Evolutionary conservation across 352 stramenopile species (phyloP).

Genomic region (Globisporangium uncinulatum): DNA sequence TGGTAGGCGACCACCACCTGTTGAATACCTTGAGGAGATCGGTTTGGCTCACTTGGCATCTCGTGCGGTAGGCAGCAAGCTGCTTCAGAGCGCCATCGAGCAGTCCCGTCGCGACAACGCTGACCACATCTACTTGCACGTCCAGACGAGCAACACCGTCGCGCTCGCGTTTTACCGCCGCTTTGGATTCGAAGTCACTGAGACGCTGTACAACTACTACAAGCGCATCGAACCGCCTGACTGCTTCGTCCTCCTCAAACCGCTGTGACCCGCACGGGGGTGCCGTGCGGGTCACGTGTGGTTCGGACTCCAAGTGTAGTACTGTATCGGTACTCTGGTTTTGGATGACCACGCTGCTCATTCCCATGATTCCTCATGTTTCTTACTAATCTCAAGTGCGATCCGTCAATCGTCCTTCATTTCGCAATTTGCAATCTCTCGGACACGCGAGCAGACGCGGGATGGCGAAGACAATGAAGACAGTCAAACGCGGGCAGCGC

Average conservation of each 20-base stretch:
- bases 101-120: conserved; percentile 31
- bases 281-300: too few species aligned
- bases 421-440: too few species aligned
- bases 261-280: too few species aligned
- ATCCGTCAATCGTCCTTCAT: too few species aligned
- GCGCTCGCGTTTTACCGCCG: conserved; percentile 90
- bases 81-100: conserved; percentile 36
- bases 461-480: neutral
- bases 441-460: too few species aligned
- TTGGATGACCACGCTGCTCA: too few species aligned
- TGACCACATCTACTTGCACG: conserved; percentile 83
- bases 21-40: too few species aligned
- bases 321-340: too few species aligned
- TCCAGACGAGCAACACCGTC: conserved; percentile 90
- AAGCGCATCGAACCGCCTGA: conserved; percentile 90
- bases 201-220: conserved; percentile 94
- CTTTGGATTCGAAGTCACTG: conserved; percentile 83
- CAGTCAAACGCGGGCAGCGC: neutral
- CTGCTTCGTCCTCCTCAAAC: conserved; percentile 67
- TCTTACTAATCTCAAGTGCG: too few species aligned
- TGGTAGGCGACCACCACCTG: conserved; percentile 19
- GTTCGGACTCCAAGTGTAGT: too few species aligned
- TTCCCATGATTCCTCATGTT: too few species aligned
- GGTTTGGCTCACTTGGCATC: neutral
- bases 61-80: conserved; percentile 23